These are phyloP conservation scores for Cercospora zeina DNA, from an alignment of 2,329 filamentous ascomycete genomes.

Conservation along the genomic window DNA sequence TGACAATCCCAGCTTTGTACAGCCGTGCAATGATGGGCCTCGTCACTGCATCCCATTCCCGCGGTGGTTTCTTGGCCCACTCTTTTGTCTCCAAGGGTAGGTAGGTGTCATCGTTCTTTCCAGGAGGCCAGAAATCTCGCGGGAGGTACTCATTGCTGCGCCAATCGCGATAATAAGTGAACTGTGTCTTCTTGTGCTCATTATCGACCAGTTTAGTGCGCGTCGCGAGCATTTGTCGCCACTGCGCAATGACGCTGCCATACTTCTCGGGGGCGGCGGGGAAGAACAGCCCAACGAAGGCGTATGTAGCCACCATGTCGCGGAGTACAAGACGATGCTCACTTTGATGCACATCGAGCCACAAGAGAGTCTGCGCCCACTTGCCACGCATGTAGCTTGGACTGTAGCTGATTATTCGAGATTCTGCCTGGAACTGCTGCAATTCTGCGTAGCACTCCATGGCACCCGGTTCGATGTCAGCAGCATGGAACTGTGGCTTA, in stretches of 20 bases:
- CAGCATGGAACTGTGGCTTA: not conserved
- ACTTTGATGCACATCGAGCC: not conserved
- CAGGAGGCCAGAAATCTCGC: conserved; percentile 35
- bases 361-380: not conserved
- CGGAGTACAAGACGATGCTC: not conserved
- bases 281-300: not conserved
- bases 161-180: conserved; percentile 24
- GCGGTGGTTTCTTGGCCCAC: conserved; percentile 32
- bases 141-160: conserved; percentile 44
- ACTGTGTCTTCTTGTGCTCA: not conserved
- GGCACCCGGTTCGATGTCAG: not conserved
- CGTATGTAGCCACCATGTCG: not conserved
- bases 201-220: not conserved
- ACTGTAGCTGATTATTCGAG: not conserved
- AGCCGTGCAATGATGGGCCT: not conserved
- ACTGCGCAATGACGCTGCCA: not conserved
- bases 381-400: not conserved
- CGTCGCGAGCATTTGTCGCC: not conserved
- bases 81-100: not conserved
- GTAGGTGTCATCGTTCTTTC: conserved; percentile 3
- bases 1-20: not conserved
- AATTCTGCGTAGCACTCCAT: not conserved
- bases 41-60: conserved; percentile 44
- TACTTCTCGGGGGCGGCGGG: not conserved
- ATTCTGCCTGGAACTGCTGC: not conserved